phyloP scores from a whole-genome alignment of 2,329 filamentous ascomycete genomes.

The Botryotinia globosa region DNA sequence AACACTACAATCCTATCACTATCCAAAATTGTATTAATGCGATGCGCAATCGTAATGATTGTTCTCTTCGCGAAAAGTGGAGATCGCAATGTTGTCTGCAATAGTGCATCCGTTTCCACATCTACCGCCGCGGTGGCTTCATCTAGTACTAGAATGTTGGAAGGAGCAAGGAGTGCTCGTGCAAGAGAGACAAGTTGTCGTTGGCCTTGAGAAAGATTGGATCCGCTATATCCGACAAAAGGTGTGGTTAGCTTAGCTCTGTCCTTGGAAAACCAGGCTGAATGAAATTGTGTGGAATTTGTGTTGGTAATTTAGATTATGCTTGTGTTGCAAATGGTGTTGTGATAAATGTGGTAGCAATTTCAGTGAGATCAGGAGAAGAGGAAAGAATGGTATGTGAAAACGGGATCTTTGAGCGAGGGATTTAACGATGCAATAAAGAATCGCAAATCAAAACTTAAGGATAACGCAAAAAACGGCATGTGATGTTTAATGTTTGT shows the following conservation, averaged over 20 bases:
- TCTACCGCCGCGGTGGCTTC: slow-evolving; percentile 84
- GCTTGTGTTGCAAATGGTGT: background rate
- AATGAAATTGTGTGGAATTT: background rate
- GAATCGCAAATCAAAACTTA: slow-evolving; percentile 7
- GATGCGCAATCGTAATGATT: slow-evolving; percentile 97
- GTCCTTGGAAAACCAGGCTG: background rate
- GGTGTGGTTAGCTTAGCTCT: slow-evolving; percentile 18
- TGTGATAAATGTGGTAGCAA: background rate
- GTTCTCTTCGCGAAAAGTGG: slow-evolving; percentile 82
- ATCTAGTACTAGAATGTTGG: slow-evolving; percentile 94
- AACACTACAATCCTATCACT: slow-evolving; percentile 89
- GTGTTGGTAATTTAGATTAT: background rate
- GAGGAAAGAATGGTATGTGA: background rate
- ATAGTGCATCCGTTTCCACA: slow-evolving; percentile 64
- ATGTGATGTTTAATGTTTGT: slow-evolving; percentile 17
- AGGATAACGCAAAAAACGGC: slow-evolving; percentile 11
- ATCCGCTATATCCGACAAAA: slow-evolving; percentile 54
- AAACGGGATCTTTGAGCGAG: background rate
- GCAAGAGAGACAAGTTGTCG: slow-evolving; percentile 91
- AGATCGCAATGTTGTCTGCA: slow-evolving; percentile 62
- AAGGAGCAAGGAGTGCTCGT: slow-evolving; percentile 88
- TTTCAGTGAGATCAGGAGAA: background rate
- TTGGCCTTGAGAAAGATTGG: slow-evolving; percentile 93
- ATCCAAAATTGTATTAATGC: slow-evolving; percentile 94
- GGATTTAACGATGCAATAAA: slow-evolving; percentile 1